phyloP scores from a whole-genome alignment of 371 early-diverging fungal species.

The Mortierella sp. region DNA sequence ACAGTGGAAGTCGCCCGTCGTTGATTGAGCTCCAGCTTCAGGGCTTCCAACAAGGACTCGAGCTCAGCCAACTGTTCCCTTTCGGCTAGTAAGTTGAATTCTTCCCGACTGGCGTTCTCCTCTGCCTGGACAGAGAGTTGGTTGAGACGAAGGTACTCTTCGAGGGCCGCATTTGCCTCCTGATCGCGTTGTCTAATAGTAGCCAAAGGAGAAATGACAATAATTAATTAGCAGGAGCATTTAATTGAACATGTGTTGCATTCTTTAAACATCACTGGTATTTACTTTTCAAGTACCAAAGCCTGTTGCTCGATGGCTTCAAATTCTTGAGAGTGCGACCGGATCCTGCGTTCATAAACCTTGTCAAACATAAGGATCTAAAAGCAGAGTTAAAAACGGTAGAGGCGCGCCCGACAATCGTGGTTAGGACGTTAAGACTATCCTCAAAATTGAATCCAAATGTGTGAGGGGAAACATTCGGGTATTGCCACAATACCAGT shows the following conservation, averaged over 20 bases:
- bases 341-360: conserved; percentile 23
- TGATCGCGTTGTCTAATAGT: conserved; percentile 25
- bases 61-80: conserved; percentile 19
- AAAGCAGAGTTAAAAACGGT: neutral
- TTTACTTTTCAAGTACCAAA: conserved; percentile 28
- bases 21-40: conserved; percentile 19
- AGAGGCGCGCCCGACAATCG: neutral
- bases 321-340: conserved; percentile 10
- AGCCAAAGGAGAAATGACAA: neutral
- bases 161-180: conserved; percentile 21
- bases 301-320: conserved; percentile 2
- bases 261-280: neutral
- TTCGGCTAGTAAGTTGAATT: conserved; percentile 32
- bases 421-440: neutral
- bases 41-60: neutral
- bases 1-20: neutral
- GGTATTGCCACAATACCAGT: conserved; percentile 20
- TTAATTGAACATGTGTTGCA: neutral
- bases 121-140: conserved; percentile 28
- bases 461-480: neutral
- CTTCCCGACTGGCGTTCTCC: conserved; percentile 35
- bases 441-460: neutral
- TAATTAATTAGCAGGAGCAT: neutral
- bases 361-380: conserved; percentile 23
- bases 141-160: conserved; percentile 22